Conservation (phyloP, 257 asterid species). For the Buddleja alternifolia region DNA sequence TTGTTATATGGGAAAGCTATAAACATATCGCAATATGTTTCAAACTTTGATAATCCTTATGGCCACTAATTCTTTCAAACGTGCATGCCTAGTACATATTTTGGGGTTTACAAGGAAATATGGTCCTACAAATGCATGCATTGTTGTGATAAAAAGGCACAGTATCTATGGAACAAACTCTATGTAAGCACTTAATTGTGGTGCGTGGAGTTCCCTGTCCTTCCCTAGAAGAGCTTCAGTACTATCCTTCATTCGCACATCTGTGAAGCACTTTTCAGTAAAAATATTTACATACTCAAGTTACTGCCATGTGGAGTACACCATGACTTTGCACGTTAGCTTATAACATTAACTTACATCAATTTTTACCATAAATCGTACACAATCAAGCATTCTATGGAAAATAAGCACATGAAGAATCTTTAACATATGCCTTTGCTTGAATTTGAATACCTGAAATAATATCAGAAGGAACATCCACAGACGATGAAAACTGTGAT, state of each 20-base stretch:
- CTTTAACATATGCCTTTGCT: background rate
- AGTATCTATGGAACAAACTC: background rate
- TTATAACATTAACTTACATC: background rate
- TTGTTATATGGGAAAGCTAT: too few species aligned
- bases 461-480: constrained; percentile 94
- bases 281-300: background rate
- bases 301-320: background rate
- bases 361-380: background rate
- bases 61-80: constrained; percentile 6
- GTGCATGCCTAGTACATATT: background rate
- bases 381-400: constrained; percentile 9
- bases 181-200: background rate
- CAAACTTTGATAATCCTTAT: constrained; percentile 6
- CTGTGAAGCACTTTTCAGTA: constrained; percentile 19
- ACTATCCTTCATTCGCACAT: background rate
- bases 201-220: background rate
- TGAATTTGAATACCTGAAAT: constrained; percentile 77
- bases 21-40: background rate
- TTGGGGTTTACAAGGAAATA: background rate
- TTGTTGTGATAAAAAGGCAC: background rate
- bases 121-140: background rate
- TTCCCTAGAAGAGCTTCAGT: constrained; percentile 15
- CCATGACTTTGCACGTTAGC: constrained; percentile 8
- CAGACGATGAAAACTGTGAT: constrained; percentile 97
- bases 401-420: background rate